Percentiles rank a stretch among this genome's conserved stretches.
Evolutionary conservation across 371 early-diverging fungal species (phyloP).

Genomic region (Syncephalastrum sp.): DNA sequence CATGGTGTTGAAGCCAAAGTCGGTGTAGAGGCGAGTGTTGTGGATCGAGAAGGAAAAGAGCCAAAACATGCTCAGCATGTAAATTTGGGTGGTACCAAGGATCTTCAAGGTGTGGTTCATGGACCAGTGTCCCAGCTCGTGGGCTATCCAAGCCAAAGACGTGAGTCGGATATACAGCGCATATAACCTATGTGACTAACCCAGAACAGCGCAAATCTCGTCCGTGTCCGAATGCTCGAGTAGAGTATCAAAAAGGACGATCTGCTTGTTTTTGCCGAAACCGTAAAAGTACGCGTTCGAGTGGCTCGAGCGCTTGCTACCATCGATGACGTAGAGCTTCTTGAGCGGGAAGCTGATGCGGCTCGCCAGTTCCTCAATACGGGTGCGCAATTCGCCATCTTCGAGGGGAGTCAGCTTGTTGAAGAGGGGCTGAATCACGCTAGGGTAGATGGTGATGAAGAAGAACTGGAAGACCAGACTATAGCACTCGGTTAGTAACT

Average conservation of each 20-base stretch:
- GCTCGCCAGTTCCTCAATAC: conserved; percentile 85
- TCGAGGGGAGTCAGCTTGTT: conserved; percentile 94
- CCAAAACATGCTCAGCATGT: conserved; percentile 82
- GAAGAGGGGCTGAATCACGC: conserved; percentile 96
- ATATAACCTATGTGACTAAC: conserved; percentile 32
- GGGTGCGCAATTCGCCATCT: conserved; percentile 80
- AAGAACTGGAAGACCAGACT: conserved; percentile 87
- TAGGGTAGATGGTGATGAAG: conserved; percentile 91
- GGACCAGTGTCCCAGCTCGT: conserved; percentile 98
- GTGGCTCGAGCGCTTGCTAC: conserved; percentile 91
- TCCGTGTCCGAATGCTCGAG: conserved; percentile 81
- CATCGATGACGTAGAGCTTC: conserved; percentile 96
- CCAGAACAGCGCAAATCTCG: conserved; percentile 93
- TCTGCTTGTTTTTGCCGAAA: conserved; percentile 95
- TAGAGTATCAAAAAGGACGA: conserved; percentile 97
- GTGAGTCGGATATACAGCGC: conserved; percentile 7
- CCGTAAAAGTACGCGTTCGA: conserved; percentile 99
- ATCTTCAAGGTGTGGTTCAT: conserved; percentile 82
- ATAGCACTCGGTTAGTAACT: neutral
- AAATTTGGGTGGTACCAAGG: conserved; percentile 71
- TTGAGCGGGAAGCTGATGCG: conserved; percentile 91
- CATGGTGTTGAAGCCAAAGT: conserved; percentile 81
- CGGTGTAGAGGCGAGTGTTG: conserved; percentile 68
- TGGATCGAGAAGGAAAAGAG: conserved; percentile 78
- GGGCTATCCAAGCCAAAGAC: conserved; percentile 48